Evolutionary conservation across 305 asterid species (phyloP).

Genomic region (Fraxinus xanthoxyloides): DNA sequence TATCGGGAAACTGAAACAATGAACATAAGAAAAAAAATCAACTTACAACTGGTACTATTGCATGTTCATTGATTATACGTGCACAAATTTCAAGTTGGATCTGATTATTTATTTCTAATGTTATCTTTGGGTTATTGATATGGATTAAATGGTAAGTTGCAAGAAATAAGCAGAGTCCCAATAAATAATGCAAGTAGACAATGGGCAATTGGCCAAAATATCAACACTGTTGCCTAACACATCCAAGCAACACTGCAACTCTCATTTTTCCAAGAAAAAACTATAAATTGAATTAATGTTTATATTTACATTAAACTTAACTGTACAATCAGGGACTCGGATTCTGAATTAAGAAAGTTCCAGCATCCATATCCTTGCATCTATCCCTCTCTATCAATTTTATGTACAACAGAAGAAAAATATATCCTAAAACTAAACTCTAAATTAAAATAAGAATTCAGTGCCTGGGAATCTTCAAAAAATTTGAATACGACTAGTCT

Average conservation of each 20-base stretch:
- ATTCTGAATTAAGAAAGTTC: slow-evolving; percentile 16
- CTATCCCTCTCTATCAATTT: not conserved
- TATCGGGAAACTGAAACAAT: no score
- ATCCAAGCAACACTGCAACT: slow-evolving; percentile 26
- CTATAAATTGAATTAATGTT: not conserved
- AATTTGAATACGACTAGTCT: slow-evolving; percentile 22
- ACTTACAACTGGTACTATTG: no score
- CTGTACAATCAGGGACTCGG: slow-evolving; percentile 33
- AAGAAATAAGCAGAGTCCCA: no score
- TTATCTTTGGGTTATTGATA: no score
- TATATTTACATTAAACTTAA: not conserved
- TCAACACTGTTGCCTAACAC: slow-evolving; percentile 32
- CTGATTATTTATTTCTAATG: no score
- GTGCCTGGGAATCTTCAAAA: slow-evolving; percentile 21
- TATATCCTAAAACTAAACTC: slow-evolving; percentile 1
- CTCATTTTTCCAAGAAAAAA: slow-evolving; percentile 26
- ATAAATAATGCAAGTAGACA: no score
- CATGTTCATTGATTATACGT: no score
- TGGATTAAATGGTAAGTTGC: no score
- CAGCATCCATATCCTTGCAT: not conserved
- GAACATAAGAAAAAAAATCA: no score
- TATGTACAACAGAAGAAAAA: not conserved
- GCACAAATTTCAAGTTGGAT: no score
- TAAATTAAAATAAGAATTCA: slow-evolving; percentile 16
- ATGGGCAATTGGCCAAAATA: no score